Conservation (phyloP, 2,329 filamentous ascomycete species). For the Penicillium sclerotiorum region DNA sequence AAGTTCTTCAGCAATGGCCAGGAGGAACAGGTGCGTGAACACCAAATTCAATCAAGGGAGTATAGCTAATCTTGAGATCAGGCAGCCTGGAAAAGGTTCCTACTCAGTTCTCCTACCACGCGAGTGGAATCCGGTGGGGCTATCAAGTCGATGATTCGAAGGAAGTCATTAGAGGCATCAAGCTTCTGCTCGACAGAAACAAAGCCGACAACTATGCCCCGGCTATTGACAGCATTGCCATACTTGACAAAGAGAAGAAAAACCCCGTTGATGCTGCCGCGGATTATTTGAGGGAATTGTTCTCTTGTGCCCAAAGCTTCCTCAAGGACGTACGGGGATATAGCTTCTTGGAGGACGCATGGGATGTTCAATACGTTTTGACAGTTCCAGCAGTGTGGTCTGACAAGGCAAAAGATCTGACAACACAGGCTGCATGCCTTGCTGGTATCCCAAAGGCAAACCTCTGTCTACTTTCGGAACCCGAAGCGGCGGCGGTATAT, state of each 20-base stretch:
- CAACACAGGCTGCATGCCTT: slow-evolving; percentile 22
- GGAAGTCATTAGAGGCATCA: slow-evolving; percentile 29
- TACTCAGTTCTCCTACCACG: slow-evolving; percentile 11
- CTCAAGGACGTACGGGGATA: slow-evolving; percentile 2
- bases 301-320: slow-evolving; percentile 3
- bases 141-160: slow-evolving; percentile 23
- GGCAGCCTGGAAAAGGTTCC: slow-evolving; percentile 26
- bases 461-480: slow-evolving; percentile 26
- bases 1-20: too few relatives aligned
- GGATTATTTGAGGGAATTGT: neutral
- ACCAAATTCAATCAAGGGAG: too few relatives aligned
- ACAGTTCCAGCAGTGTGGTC: slow-evolving; percentile 40
- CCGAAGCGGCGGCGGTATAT: slow-evolving; percentile 38
- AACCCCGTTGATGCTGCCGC: neutral
- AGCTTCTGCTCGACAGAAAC: slow-evolving; percentile 12
- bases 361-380: slow-evolving; percentile 28
- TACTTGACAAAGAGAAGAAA: neutral
- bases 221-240: neutral
- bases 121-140: slow-evolving; percentile 22
- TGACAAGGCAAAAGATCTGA: slow-evolving; percentile 36
- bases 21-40: too few relatives aligned
- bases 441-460: slow-evolving; percentile 14
- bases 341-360: slow-evolving; percentile 3
- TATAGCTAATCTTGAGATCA: slow-evolving; percentile 6
- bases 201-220: neutral